A percentile compares a stretch with the other conserved stretches of the same genome.
These are phyloP conservation scores for Backusella luteola DNA, from an alignment of 192 early-diverging fungal species.

Conservation along the genomic window DNA sequence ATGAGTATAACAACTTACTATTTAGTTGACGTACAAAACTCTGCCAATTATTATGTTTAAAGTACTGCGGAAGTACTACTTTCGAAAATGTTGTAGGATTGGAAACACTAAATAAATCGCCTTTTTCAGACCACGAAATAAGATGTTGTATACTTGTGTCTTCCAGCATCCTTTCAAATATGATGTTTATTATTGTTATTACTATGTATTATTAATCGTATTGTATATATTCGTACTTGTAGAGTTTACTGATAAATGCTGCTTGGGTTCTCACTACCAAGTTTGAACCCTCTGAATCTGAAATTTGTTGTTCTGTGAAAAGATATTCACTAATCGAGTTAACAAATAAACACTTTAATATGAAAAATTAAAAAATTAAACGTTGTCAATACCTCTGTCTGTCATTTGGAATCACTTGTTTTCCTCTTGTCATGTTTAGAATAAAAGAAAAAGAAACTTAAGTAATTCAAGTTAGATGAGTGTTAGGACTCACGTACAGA, in stretches of 20 bases:
- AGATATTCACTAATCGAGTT: background rate
- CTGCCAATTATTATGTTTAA: constrained; percentile 29
- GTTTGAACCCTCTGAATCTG: background rate
- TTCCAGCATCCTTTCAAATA: constrained; percentile 18
- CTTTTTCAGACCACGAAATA: constrained; percentile 26
- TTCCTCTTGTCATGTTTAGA: background rate
- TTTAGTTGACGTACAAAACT: constrained; percentile 28
- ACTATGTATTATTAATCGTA: background rate
- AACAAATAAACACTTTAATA: background rate
- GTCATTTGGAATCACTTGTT: background rate
- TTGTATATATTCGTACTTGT: constrained; percentile 3
- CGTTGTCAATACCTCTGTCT: constrained; percentile 6
- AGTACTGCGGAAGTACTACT: constrained; percentile 19
- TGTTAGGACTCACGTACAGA: background rate
- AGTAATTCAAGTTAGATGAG: constrained; percentile 2
- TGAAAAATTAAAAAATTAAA: background rate
- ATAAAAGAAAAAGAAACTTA: background rate
- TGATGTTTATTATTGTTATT: background rate
- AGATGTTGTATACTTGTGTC: constrained; percentile 8
- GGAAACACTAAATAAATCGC: constrained; percentile 16
- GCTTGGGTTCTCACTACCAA: constrained; percentile 12
- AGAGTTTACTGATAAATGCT: constrained; percentile 11
- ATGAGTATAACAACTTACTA: constrained; percentile 14
- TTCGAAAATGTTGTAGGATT: constrained; percentile 18
- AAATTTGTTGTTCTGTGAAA: background rate